phyloP scores from a whole-genome alignment of 208 protist genomes.

The Herpetomonas samuelpessoai region DNA sequence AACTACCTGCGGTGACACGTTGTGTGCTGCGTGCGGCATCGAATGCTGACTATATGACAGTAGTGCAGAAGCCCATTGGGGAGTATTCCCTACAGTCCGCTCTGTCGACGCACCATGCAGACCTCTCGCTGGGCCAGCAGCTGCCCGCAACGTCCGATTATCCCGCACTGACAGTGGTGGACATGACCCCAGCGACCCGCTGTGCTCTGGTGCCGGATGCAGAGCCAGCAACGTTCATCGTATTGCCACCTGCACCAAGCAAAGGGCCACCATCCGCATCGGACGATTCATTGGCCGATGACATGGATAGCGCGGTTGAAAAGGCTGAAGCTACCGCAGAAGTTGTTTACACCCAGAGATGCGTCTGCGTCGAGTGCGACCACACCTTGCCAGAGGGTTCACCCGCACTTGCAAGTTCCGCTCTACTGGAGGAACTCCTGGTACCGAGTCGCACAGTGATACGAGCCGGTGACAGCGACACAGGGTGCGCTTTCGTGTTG shows the following conservation, averaged over 20 bases:
- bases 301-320: no score
- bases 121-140: conserved; percentile 33
- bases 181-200: conserved; percentile 53
- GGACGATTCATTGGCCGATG: no score
- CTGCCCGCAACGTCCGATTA: conserved; percentile 27
- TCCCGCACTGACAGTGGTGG: conserved; percentile 46
- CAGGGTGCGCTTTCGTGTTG: conserved; percentile 38
- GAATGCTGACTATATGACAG: conserved; percentile 36
- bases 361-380: conserved; percentile 10
- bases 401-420: conserved; percentile 17
- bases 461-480: conserved; percentile 21
- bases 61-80: conserved; percentile 34
- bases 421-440: conserved; percentile 27
- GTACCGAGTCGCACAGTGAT: conserved; percentile 29
- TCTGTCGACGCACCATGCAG: conserved; percentile 16
- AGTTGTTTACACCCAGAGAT: no score
- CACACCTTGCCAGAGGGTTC: conserved; percentile 21
- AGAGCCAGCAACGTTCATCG: conserved; percentile 51
- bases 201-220: conserved; percentile 26
- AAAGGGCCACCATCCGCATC: no score
- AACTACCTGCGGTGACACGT: conserved; percentile 37
- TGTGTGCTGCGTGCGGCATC: conserved; percentile 54
- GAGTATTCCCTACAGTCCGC: conserved; percentile 40
- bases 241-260: conserved; percentile 74
- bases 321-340: no score